phyloP scores from a whole-genome alignment of 192 early-diverging fungal species.

The Spizellomyces sp. region DNA sequence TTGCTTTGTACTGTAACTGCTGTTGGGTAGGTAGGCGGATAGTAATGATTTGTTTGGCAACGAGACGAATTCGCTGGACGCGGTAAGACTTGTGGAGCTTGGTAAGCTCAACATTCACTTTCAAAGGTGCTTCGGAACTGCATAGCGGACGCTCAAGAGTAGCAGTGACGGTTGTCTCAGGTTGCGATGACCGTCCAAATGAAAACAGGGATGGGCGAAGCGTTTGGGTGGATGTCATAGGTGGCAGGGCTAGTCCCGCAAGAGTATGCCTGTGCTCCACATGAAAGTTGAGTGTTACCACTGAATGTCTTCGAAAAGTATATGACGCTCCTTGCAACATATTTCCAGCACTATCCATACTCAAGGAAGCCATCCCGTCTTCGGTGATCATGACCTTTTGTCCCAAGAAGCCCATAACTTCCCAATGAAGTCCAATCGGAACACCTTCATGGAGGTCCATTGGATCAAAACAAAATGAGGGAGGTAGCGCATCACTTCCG shows the following conservation, averaged over 20 bases:
- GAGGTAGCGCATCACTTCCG: conserved; percentile 16
- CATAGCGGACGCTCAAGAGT: conserved; percentile 6
- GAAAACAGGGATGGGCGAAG: conserved; percentile 23
- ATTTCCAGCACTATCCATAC: conserved; percentile 6
- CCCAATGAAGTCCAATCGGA: conserved; percentile 28
- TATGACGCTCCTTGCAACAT: not conserved
- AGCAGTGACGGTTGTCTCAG: conserved; percentile 3
- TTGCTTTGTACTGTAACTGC: conserved; percentile 18
- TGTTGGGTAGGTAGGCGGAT: conserved; percentile 11
- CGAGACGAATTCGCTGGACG: conserved; percentile 5
- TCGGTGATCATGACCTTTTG: not conserved
- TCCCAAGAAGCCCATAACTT: conserved; percentile 16
- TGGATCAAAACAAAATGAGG: conserved; percentile 22
- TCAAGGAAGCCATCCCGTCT: not conserved
- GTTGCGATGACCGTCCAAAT: conserved; percentile 6
- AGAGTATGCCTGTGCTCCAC: conserved; percentile 22
- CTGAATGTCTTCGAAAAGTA: not conserved
- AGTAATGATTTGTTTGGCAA: conserved; percentile 18
- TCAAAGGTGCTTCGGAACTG: not conserved
- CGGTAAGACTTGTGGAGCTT: conserved; percentile 3
- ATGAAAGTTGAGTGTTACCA: conserved; percentile 12
- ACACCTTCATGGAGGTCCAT: conserved; percentile 13
- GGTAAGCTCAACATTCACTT: conserved; percentile 10
- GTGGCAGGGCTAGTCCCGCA: not conserved
- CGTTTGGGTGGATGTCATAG: conserved; percentile 14